phyloP scores from a whole-genome alignment of 495 filamentous ascomycete genomes.

The Aspergillus homomorphus region DNA sequence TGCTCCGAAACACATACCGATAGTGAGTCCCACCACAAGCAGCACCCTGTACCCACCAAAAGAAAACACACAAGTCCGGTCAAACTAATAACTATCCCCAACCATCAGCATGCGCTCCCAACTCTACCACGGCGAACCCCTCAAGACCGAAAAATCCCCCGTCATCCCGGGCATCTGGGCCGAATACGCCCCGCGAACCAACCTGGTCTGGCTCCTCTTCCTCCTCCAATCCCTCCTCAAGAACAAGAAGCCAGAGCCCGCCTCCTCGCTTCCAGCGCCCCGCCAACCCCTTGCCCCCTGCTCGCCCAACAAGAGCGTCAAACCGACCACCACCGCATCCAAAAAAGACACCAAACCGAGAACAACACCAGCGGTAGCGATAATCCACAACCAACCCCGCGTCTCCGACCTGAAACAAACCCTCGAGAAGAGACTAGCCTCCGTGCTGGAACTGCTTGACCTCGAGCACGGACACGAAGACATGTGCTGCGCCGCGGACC shows the following conservation, averaged over 20 bases:
- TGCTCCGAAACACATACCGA: slow-evolving; percentile 42
- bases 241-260: slow-evolving; percentile 33
- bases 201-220: slow-evolving; percentile 51
- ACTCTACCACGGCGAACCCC: slow-evolving; percentile 36
- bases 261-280: slow-evolving; percentile 14
- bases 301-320: slow-evolving; percentile 32
- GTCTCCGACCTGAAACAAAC: slow-evolving; percentile 28
- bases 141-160: slow-evolving; percentile 28
- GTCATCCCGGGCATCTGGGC: slow-evolving; percentile 43
- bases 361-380: too few species aligned
- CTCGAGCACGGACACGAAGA: slow-evolving; percentile 42
- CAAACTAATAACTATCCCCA: slow-evolving; percentile 14
- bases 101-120: slow-evolving; percentile 38
- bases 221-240: slow-evolving; percentile 46
- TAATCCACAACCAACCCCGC: too few species aligned
- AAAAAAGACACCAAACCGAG: too few species aligned
- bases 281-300: slow-evolving; percentile 37
- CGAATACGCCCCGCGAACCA: slow-evolving; percentile 46
- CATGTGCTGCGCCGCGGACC: slow-evolving; percentile 49
- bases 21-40: slow-evolving; percentile 28
- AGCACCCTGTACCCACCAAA: slow-evolving; percentile 7
- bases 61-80: not conserved
- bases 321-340: slow-evolving; percentile 7
- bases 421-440: slow-evolving; percentile 32
- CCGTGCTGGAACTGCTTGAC: slow-evolving; percentile 38